These are phyloP conservation scores for Polyporus arcularius DNA, from an alignment of 768 basidiomycete genomes.

Conservation along the genomic window DNA sequence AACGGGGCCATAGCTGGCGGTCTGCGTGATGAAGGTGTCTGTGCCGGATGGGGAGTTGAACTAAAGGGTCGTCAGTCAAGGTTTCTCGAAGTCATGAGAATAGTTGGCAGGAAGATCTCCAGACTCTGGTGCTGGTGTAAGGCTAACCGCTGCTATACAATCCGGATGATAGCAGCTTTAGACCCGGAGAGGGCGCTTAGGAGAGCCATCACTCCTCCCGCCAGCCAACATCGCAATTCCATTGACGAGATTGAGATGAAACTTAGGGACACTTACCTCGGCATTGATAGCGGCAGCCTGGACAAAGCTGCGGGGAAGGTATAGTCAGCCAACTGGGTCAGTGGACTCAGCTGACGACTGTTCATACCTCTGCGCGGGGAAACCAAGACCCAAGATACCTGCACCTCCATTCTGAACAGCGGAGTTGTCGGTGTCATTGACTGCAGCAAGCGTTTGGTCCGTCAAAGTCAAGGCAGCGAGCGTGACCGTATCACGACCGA, in stretches of 20 bases:
- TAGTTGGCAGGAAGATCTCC: too few relatives aligned
- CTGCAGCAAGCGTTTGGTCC: constrained; percentile 64
- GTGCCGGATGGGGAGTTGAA: constrained; percentile 25
- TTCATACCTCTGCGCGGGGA: constrained; percentile 67
- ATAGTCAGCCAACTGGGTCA: not conserved
- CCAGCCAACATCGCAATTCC: too few relatives aligned
- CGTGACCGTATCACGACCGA: constrained; percentile 61
- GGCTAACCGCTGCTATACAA: too few relatives aligned
- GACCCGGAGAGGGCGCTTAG: too few relatives aligned
- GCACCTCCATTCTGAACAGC: constrained; percentile 55
- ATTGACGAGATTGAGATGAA: too few relatives aligned
- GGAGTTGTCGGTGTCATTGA: constrained; percentile 74
- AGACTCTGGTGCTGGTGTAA: too few relatives aligned
- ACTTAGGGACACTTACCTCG: constrained; percentile 10
- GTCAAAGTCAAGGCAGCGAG: constrained; percentile 54
- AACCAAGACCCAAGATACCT: constrained; percentile 80
- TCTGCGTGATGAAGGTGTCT: constrained; percentile 27
- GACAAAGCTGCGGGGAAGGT: constrained; percentile 19
- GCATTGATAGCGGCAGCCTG: constrained; percentile 26
- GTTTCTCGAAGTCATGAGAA: not conserved
- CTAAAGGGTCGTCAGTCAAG: not conserved
- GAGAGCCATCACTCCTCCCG: too few relatives aligned
- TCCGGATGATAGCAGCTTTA: too few relatives aligned
- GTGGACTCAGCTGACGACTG: not conserved
- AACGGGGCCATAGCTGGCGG: constrained; percentile 34